Evolutionary conservation across 352 stramenopile genomes (phyloP).

Genomic region (Phytophthora cryptogea): DNA sequence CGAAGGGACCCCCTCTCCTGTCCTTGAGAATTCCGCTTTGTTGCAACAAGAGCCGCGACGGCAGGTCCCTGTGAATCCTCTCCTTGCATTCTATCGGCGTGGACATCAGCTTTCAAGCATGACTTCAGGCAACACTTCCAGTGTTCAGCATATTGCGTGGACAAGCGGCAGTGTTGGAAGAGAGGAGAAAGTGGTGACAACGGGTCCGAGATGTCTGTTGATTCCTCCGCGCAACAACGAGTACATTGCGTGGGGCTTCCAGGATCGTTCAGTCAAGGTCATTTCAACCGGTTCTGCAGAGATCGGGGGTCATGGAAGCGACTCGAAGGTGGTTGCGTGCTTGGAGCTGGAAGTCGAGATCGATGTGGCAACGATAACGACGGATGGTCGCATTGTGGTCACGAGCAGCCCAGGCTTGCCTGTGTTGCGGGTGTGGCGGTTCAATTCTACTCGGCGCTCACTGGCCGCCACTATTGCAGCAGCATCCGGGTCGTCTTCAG

Average conservation of each 20-base stretch:
- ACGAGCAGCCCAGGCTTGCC: constrained; percentile 47
- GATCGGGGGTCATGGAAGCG: constrained; percentile 39
- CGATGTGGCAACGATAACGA: constrained; percentile 58
- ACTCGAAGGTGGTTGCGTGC: constrained; percentile 65
- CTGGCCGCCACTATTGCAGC: constrained; percentile 31
- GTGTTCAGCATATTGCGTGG: constrained; percentile 55
- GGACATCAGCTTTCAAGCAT: constrained; percentile 9
- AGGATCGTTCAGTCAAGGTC: constrained; percentile 68
- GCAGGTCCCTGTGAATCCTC: constrained; percentile 46
- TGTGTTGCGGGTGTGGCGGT: constrained; percentile 64
- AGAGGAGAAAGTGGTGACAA: constrained; percentile 50
- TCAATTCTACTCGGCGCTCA: constrained; percentile 30
- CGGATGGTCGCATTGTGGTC: constrained; percentile 65
- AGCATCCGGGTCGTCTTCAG: constrained; percentile 29
- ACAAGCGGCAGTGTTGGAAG: constrained; percentile 48
- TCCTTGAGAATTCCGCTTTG: constrained; percentile 54
- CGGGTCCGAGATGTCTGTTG: constrained; percentile 55
- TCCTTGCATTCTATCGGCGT: constrained; percentile 50
- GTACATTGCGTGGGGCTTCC: constrained; percentile 74
- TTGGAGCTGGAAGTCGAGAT: constrained; percentile 65
- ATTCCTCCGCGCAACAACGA: constrained; percentile 68
- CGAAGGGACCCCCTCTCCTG: constrained; percentile 30
- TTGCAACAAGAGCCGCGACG: constrained; percentile 60
- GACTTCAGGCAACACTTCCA: constrained; percentile 8
- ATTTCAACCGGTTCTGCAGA: constrained; percentile 49